Evolutionary conservation across 2,329 filamentous ascomycete species (phyloP).

Genomic region (Aspergillus vadensis): DNA sequence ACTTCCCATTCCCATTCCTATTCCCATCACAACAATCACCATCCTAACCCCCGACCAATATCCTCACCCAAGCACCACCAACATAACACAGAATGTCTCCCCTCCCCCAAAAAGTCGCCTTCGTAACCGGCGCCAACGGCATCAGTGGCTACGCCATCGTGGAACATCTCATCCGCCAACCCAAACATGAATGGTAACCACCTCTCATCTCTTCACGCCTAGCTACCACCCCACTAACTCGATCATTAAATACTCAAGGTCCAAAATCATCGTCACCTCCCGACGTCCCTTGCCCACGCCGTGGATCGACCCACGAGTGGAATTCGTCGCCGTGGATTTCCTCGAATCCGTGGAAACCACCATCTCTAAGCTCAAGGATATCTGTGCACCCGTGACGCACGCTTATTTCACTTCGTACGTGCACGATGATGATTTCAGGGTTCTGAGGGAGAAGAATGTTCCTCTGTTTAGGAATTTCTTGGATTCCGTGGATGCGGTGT

Average conservation of each 20-base stretch:
- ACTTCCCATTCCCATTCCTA: too few relatives aligned
- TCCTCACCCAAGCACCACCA: too few relatives aligned
- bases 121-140: constrained; percentile 40
- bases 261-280: constrained; percentile 36
- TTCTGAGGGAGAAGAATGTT: constrained; percentile 29
- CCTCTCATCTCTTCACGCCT: neutral
- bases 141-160: constrained; percentile 39
- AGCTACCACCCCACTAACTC: too few relatives aligned
- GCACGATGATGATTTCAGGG: constrained; percentile 33
- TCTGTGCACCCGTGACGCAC: constrained; percentile 35
- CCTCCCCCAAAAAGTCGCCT: constrained; percentile 30
- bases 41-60: too few relatives aligned
- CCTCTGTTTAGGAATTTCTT: constrained; percentile 39
- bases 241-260: constrained; percentile 1
- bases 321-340: constrained; percentile 38
- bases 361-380: constrained; percentile 14
- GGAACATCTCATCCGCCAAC: constrained; percentile 33
- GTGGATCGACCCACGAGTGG: constrained; percentile 31
- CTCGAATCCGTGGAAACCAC: constrained; percentile 21
- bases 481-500: constrained; percentile 27
- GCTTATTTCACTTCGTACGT: constrained; percentile 40
- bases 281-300: constrained; percentile 23
- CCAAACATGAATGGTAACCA: constrained; percentile 27
- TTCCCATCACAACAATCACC: too few relatives aligned
- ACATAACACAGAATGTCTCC: neutral